Percentiles rank a stretch among this genome's conserved stretches.
These are phyloP conservation scores for Fomitopsis betulina DNA, from an alignment of 1,284 basidiomycete species.

Conservation along the genomic window DNA sequence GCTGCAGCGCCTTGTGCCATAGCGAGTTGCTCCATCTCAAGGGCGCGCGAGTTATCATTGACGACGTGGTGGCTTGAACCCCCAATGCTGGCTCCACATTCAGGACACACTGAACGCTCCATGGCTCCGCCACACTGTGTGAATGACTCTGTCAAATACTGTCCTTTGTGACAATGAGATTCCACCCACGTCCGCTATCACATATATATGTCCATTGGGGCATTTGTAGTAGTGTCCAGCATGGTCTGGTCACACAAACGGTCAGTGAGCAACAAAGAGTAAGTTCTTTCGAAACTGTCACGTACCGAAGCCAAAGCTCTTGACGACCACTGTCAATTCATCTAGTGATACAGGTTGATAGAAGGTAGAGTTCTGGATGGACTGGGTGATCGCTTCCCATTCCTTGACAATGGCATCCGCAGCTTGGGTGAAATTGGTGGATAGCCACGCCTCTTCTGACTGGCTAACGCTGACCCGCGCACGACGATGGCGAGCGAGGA, in stretches of 20 bases:
- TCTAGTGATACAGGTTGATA: conserved; percentile 43
- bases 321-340: conserved; percentile 43
- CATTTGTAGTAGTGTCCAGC: conserved; percentile 39
- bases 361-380: conserved; percentile 30
- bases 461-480: conserved; percentile 11
- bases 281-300: not conserved
- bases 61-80: conserved; percentile 38
- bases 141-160: not conserved
- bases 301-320: conserved; percentile 40
- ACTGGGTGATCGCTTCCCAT: conserved; percentile 29
- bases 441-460: conserved; percentile 31
- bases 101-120: conserved; percentile 40
- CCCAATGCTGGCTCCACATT: conserved; percentile 50
- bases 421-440: conserved; percentile 27
- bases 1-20: conserved; percentile 13
- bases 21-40: conserved; percentile 42
- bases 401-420: conserved; percentile 31
- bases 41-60: conserved; percentile 36
- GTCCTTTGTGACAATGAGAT: not conserved
- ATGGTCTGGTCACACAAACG: conserved; percentile 27
- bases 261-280: not conserved
- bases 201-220: conserved; percentile 22
- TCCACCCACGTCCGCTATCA: conserved; percentile 21
- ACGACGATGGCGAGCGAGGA: conserved; percentile 5
- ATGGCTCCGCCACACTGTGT: conserved; percentile 51